Base-by-base conservation (phyloP, 257 asterid genomes). In the Solanum peruvianum region DNA sequence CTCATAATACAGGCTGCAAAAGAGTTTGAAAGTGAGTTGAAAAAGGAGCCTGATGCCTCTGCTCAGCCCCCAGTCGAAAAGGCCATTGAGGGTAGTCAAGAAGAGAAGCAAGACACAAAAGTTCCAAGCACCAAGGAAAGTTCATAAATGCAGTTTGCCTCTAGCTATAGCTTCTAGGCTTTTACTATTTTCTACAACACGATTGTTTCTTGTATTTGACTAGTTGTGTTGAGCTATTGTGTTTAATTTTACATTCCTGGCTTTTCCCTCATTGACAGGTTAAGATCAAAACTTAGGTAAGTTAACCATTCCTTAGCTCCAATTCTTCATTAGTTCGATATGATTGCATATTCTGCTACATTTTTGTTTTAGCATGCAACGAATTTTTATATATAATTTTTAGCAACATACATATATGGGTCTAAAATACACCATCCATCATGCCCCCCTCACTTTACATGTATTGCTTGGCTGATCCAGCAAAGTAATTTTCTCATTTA, bases 11-110 rank as follows among this genome's bases (percentile, higher is more conserved):
- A 96, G 99, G 99, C 99, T 5, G 99, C 99, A 31, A 96, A 96
- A 88, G 99, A 96, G 88, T 96, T 96, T 47, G 98, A 96, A 91
- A 82, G 98, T 2, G 99, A 96, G 89, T 93, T 96, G 91, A 95
- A 89, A 91, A 94, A 92, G 90, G 98, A 95, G 9, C 88, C 89
- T 0, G 95, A 90, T 70, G 29, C 95, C 66, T 86, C 89, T 52
- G 93, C 72, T 23, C 95, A 91, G 72, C 81, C 87, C 33, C 84
- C 95, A 23, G 77, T 52, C 3, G 90, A 90, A 82, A 89, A 91
- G 89, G 75, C 60, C 33, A 83, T 86, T 25, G 81, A 90, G 47
- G 90, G 81, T 25, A 45, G 87, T 42, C 93, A 89, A 88, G 98
- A 92, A 85, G 94, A 88, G 85, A 88, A 91, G 88, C 86, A 90